These are phyloP conservation scores for Quercus rubra DNA, from an alignment of 306 rosid species.

Conservation along the genomic window DNA sequence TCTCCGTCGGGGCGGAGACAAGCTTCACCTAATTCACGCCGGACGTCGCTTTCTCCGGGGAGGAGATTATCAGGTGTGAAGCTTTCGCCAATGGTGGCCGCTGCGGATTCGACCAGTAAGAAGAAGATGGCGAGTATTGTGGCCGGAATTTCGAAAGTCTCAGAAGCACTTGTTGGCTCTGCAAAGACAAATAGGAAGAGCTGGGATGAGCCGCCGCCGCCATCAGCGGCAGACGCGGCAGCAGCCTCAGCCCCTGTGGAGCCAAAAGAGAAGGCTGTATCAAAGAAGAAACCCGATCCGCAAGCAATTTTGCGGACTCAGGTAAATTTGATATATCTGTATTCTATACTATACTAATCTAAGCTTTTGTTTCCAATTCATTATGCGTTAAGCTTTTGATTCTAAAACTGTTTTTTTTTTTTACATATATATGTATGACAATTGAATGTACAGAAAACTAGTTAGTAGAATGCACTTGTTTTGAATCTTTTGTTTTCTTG, in stretches of 20 bases:
- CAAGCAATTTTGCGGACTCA: conserved; percentile 80
- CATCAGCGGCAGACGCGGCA: too few relatives aligned
- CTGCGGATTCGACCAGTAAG: conserved; percentile 53
- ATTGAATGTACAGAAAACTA: background rate
- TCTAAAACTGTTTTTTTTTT: background rate
- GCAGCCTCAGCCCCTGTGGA: conserved; percentile 28
- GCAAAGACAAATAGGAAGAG: conserved; percentile 63
- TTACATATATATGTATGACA: background rate
- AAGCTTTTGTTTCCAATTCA: background rate
- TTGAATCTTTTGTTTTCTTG: background rate
- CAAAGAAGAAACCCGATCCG: conserved; percentile 58
- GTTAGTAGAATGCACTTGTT: background rate
- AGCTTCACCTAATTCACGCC: conserved; percentile 65
- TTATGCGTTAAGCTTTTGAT: background rate
- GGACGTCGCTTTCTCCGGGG: conserved; percentile 83
- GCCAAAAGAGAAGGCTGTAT: conserved; percentile 43
- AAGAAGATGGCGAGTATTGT: conserved; percentile 63
- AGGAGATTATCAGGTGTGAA: conserved; percentile 73
- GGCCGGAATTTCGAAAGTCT: conserved; percentile 68
- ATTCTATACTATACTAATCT: background rate
- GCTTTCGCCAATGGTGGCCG: conserved; percentile 51
- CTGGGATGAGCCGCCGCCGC: conserved; percentile 69
- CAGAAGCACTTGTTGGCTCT: conserved; percentile 71
- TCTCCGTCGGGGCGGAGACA: conserved; percentile 79
- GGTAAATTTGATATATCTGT: conserved; percentile 31